phyloP scores from a whole-genome alignment of 164 flowering plant genomes.

The Stephania cephalantha region DNA sequence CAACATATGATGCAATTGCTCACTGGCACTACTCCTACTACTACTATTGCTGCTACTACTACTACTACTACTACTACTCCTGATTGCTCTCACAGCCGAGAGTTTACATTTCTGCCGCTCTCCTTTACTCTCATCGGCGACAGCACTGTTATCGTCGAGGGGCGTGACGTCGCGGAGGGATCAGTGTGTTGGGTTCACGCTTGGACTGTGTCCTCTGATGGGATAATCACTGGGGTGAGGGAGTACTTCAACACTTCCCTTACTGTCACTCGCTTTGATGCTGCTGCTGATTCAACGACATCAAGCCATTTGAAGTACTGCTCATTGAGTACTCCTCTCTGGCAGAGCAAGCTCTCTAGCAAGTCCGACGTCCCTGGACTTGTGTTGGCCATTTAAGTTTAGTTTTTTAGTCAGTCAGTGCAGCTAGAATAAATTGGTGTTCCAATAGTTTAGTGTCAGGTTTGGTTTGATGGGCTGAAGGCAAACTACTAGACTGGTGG shows the following conservation, averaged over 20 bases:
- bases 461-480: neutral
- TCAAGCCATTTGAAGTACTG: slow-evolving; percentile 21
- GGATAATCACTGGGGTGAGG: slow-evolving; percentile 65
- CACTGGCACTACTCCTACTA: slow-evolving; percentile 33
- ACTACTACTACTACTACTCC: neutral
- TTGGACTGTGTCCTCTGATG: slow-evolving; percentile 59
- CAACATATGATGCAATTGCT: slow-evolving; percentile 81
- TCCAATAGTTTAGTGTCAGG: neutral
- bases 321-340: slow-evolving; percentile 32
- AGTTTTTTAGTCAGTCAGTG: neutral
- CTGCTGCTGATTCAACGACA: no score
- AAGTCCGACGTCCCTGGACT: slow-evolving; percentile 63
- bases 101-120: slow-evolving; percentile 36
- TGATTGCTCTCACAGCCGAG: neutral
- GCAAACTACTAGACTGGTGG: neutral
- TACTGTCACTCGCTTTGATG: slow-evolving; percentile 47
- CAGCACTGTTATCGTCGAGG: slow-evolving; percentile 59
- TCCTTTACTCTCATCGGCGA: slow-evolving; percentile 39
- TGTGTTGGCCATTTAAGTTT: slow-evolving; percentile 50
- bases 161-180: slow-evolving; percentile 34
- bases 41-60: neutral
- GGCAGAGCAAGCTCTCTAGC: slow-evolving; percentile 70
- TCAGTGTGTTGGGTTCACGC: slow-evolving; percentile 73
- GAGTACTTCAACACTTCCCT: slow-evolving; percentile 79
- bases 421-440: neutral